phyloP scores from a whole-genome alignment of 2,329 filamentous ascomycete species.

The Cladorrhinum sp. region DNA sequence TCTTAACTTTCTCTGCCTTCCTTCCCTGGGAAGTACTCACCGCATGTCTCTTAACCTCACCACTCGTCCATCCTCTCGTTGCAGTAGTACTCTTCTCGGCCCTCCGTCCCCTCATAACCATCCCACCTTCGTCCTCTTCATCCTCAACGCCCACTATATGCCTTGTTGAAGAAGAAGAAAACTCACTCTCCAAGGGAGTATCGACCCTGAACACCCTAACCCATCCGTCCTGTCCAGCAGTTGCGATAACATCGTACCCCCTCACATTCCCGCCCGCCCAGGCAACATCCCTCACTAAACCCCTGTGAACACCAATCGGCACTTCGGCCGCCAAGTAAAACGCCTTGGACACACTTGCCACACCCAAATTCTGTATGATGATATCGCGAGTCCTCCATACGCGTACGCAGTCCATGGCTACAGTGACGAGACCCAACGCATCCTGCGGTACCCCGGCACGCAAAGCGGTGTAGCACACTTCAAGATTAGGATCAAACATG shows the following conservation, averaged over 20 bases:
- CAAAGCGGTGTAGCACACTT: constrained; percentile 74
- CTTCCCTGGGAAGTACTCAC: neutral
- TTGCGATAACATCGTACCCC: constrained; percentile 86
- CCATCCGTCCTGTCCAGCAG: constrained; percentile 87
- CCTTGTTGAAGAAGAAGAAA: neutral
- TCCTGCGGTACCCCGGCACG: constrained; percentile 78
- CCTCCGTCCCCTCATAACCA: neutral
- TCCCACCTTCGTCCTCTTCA: neutral
- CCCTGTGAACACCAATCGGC: constrained; percentile 57
- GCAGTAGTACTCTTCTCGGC: neutral
- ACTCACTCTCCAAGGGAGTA: constrained; percentile 44
- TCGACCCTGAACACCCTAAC: constrained; percentile 84
- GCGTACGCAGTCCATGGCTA: constrained; percentile 77
- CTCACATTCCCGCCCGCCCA: constrained; percentile 92
- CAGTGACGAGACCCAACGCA: constrained; percentile 77
- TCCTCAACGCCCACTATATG: constrained; percentile 27
- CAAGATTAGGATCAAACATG: constrained; percentile 82
- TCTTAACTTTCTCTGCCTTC: constrained; percentile 1
- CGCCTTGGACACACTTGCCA: constrained; percentile 60
- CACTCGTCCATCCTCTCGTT: constrained; percentile 42
- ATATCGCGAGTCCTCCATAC: constrained; percentile 74
- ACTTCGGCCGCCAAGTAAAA: constrained; percentile 85
- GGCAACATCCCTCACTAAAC: constrained; percentile 79
- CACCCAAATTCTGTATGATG: constrained; percentile 49
- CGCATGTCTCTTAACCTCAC: constrained; percentile 42